Evolutionary conservation across 805 yeast species (phyloP).

Genomic region (Suhomyces kilbournensis): DNA sequence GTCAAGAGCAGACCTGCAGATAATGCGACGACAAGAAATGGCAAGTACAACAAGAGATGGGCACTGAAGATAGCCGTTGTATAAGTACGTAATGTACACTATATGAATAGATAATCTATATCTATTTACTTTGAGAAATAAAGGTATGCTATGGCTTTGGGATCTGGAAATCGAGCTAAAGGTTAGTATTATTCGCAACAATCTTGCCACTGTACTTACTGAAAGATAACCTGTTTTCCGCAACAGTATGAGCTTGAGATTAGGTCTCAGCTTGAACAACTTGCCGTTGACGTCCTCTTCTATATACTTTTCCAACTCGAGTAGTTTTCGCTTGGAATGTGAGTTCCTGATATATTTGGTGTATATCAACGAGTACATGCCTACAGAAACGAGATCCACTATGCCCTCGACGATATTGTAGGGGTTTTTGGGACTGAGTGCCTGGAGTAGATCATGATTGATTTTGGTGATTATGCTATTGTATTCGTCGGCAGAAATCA

Average conservation of each 20-base stretch:
- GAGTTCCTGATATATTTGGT: slow-evolving; percentile 13
- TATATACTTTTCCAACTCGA: slow-evolving; percentile 42
- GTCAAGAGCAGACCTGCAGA: neutral
- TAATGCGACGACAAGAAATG: neutral
- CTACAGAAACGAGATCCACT: slow-evolving; percentile 38
- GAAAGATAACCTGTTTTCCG: slow-evolving; percentile 53
- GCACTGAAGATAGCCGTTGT: neutral
- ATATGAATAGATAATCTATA: neutral
- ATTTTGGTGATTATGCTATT: slow-evolving; percentile 38
- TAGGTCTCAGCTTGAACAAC: slow-evolving; percentile 14
- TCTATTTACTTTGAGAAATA: neutral
- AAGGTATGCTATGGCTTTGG: slow-evolving; percentile 35
- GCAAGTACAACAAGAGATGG: neutral
- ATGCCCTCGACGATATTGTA: slow-evolving; percentile 34
- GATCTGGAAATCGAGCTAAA: slow-evolving; percentile 49
- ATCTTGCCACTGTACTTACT: slow-evolving; percentile 22
- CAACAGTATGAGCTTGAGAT: slow-evolving; percentile 48
- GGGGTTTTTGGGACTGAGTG: slow-evolving; percentile 35
- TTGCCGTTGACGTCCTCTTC: slow-evolving; percentile 17
- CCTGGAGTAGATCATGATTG: slow-evolving; percentile 40
- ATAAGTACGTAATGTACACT: neutral
- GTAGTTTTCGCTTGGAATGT: slow-evolving; percentile 29
- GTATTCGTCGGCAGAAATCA: slow-evolving; percentile 34
- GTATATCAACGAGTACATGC: slow-evolving; percentile 27
- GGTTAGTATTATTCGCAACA: slow-evolving; percentile 13